Percentiles rank a stretch among this genome's conserved stretches.
Conservation (phyloP, 805 yeast genomes). For the Nakazawaea laoshanensis region DNA sequence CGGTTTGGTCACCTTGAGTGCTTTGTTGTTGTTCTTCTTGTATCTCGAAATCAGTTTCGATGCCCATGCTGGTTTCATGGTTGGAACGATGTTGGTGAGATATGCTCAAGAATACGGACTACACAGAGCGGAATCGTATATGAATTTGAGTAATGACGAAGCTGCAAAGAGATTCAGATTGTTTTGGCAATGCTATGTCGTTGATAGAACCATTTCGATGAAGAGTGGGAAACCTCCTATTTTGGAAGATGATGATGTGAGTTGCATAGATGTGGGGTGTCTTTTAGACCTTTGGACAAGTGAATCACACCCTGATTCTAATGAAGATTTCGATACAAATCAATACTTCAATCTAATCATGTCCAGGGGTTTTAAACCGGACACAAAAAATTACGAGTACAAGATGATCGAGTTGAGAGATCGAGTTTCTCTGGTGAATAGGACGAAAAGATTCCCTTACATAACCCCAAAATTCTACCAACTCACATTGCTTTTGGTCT, state of each 20-base stretch:
- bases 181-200: conserved; percentile 42
- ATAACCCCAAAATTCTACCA: neutral
- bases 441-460: neutral
- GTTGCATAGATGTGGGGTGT: too few relatives aligned
- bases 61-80: conserved; percentile 31
- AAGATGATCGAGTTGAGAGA: too few relatives aligned
- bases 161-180: conserved; percentile 27
- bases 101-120: conserved; percentile 52
- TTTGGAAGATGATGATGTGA: conserved; percentile 30
- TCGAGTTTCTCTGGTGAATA: too few relatives aligned
- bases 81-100: conserved; percentile 38
- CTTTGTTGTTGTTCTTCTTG: conserved; percentile 35
- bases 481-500: too few relatives aligned
- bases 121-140: conserved; percentile 37
- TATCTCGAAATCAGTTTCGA: conserved; percentile 29
- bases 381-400: too few relatives aligned
- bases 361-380: too few relatives aligned
- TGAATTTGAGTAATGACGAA: conserved; percentile 28
- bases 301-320: too few relatives aligned
- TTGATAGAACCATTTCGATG: conserved; percentile 36
- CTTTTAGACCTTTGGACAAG: too few relatives aligned
- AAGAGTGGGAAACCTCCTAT: conserved; percentile 42
- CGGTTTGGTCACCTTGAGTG: conserved; percentile 43
- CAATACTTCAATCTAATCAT: too few relatives aligned
- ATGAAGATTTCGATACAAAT: too few relatives aligned